phyloP scores from a whole-genome alignment of 345 rosid genomes.

The Rhodamnia rubescens region DNA sequence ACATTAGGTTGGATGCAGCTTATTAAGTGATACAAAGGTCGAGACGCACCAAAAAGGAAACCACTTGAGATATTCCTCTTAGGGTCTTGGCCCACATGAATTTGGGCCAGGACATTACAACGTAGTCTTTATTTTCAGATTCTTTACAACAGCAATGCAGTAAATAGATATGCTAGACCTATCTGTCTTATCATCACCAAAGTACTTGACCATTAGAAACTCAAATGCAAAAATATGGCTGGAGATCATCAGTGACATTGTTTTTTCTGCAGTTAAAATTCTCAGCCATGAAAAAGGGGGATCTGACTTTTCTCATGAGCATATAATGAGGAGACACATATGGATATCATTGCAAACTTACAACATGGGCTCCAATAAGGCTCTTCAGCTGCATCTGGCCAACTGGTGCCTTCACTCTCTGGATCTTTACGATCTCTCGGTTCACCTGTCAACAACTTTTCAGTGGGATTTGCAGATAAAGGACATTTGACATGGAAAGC shows the following conservation, averaged over 20 bases:
- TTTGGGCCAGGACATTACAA: neutral
- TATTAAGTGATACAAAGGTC: neutral
- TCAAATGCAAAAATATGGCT: neutral
- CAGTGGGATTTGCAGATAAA: neutral
- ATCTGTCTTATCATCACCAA: neutral
- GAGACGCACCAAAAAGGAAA: neutral
- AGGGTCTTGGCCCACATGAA: neutral
- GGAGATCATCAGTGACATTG: neutral
- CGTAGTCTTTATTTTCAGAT: neutral
- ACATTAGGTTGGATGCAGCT: neutral
- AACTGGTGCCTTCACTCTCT: slow-evolving; percentile 90
- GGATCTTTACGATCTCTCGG: slow-evolving; percentile 88
- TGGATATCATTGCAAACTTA: slow-evolving; percentile 28
- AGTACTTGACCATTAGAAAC: neutral
- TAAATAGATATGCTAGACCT: neutral
- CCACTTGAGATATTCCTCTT: neutral
- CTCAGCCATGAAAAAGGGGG: neutral
- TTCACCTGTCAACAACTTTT: slow-evolving; percentile 39
- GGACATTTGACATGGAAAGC: neutral
- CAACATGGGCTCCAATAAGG: slow-evolving; percentile 86
- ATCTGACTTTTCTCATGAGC: neutral
- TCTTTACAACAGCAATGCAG: neutral
- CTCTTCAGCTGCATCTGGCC: slow-evolving; percentile 91
- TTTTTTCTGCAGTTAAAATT: neutral
- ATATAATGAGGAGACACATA: neutral